A percentile compares a stretch with the other conserved stretches of the same genome.
phyloP scores from a whole-genome alignment of 2,329 filamentous ascomycete species.

The Pseudogymnoascus destructans region DNA sequence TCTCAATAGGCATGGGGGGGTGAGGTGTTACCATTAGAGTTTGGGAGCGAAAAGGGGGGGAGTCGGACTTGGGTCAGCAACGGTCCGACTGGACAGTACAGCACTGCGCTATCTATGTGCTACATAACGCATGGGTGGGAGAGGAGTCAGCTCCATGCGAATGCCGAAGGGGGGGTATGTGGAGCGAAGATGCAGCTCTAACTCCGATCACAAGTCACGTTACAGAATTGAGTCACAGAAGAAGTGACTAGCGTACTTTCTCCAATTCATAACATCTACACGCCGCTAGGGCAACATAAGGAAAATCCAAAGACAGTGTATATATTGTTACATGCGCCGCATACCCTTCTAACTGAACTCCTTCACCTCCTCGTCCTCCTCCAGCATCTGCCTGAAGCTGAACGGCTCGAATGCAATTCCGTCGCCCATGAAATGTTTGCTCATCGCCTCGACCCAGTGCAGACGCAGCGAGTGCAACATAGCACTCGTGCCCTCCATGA shows the following conservation, averaged over 20 bases:
- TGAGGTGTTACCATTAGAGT: neutral
- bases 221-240: constrained; percentile 5
- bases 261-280: constrained; percentile 7
- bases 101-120: neutral
- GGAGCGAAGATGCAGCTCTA: neutral
- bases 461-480: constrained; percentile 88
- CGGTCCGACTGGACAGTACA: neutral
- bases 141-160: neutral
- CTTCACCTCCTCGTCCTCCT: constrained; percentile 59
- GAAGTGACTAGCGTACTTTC: constrained; percentile 7
- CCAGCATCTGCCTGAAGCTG: constrained; percentile 70
- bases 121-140: neutral
- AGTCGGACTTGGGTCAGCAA: neutral
- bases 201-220: constrained; percentile 1
- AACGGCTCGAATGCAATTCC: constrained; percentile 82
- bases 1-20: constrained; percentile 1
- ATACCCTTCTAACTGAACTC: constrained; percentile 30
- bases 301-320: constrained; percentile 6
- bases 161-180: neutral
- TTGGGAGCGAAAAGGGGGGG: neutral
- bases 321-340: constrained; percentile 6
- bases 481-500: constrained; percentile 92
- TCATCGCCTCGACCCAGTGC: constrained; percentile 96
- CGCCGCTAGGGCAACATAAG: constrained; percentile 8
- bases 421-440: constrained; percentile 89